Base-by-base conservation (phyloP, 306 rosid species). In the Delonix regia region DNA sequence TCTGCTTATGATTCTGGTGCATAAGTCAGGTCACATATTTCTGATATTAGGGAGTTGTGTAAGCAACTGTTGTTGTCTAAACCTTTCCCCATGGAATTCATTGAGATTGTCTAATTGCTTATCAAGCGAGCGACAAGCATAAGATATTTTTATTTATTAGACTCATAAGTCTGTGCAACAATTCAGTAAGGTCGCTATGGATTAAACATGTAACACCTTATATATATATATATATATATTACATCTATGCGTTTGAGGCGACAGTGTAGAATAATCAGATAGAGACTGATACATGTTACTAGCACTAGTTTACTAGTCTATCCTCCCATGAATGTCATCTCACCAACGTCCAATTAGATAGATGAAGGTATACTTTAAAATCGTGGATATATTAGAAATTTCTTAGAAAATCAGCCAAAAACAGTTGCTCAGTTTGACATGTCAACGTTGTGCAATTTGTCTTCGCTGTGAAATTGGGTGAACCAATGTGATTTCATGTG, bases 401-500 rank as follows among this genome's bases (percentile, higher is more conserved):
- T 10, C 7, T 28, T 27, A 6, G 18, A 27, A 27, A 59, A 59
- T 13, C n/a, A 9, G 22, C 36, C 2, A 28, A 61, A 52, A n/a
- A n/a, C 59, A n/a, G 59, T 59, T 57, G 65, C 51, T 69, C 36
- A 38, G 64, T 59, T 19, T 68, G 71, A 74, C 19, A 33, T 21
- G 27, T 68, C 67, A 30, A 21, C 36, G 15, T 34, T 68, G 60
- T 51, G 49, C 67, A 41, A n/a, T 27, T 47, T 63, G 62, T 27
- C 30, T 52, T 60, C 49, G 18, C 49, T 28, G 51, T 42, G 69
- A 56, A 24, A 80, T 73, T 41, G 27, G 62, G 59, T 52, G 39
- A 44, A 49, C 60, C 65, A 51, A 53, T 60, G 74, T 51, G 45
- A 74, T 59, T 36, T 74, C 68, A 76, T 51, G 38, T 22, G 33